phyloP scores from a whole-genome alignment of 345 rosid species.

The Rhizophora mangle region DNA sequence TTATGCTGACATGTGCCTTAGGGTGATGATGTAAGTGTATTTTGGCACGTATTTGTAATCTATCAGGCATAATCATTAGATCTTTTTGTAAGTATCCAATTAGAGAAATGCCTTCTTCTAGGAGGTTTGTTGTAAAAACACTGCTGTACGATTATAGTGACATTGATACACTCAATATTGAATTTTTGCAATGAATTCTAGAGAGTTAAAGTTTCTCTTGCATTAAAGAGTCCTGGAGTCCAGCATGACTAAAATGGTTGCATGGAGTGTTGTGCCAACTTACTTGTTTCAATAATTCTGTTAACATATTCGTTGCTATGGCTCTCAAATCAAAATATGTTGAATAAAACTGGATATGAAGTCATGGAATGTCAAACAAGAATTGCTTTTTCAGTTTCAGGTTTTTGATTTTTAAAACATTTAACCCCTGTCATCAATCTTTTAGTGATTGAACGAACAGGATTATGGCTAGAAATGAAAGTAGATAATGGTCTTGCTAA shows the following conservation, averaged over 20 bases:
- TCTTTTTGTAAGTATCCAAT: conserved; percentile 26
- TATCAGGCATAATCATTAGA: conserved; percentile 15
- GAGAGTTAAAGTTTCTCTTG: background rate
- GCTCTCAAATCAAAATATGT: too few species aligned
- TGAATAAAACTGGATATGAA: too few species aligned
- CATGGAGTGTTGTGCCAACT: background rate
- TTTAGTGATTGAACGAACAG: too few species aligned
- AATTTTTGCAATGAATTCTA: conserved; percentile 1
- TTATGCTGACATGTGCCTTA: conserved; percentile 37
- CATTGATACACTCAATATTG: conserved; percentile 8
- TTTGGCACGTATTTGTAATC: conserved; percentile 17
- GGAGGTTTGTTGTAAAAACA: conserved; percentile 13
- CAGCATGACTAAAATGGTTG: background rate
- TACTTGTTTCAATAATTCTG: too few species aligned
- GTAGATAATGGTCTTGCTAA: too few species aligned
- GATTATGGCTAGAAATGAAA: too few species aligned
- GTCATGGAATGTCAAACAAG: too few species aligned
- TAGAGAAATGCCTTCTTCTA: conserved; percentile 12
- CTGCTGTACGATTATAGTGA: background rate
- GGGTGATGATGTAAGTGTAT: conserved; percentile 22
- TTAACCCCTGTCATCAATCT: too few species aligned
- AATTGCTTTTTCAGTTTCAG: too few species aligned
- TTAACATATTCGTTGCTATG: too few species aligned
- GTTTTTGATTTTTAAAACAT: too few species aligned
- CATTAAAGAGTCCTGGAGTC: too few species aligned